A percentile compares a stretch with the other conserved stretches of the same genome.
Evolutionary conservation across 306 rosid species (phyloP).

Genomic region (Bauhinia variegata): DNA sequence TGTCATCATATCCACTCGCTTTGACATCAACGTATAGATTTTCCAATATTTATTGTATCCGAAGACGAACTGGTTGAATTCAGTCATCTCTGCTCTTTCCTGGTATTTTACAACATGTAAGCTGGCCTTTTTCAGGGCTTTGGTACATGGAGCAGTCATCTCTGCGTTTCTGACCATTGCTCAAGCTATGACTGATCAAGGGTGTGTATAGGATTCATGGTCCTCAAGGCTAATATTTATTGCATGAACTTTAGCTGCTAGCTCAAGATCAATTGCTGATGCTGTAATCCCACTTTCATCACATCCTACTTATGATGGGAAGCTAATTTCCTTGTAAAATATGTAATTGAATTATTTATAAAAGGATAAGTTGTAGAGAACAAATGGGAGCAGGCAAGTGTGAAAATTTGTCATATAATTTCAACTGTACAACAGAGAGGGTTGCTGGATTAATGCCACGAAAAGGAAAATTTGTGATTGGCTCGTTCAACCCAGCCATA

Average conservation of each 20-base stretch:
- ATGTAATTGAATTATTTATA: slow-evolving; percentile 42
- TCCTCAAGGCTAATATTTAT: slow-evolving; percentile 38
- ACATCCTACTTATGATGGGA: slow-evolving; percentile 18
- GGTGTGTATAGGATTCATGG: slow-evolving; percentile 70
- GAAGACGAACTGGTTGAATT: too few species aligned
- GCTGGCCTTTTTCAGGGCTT: slow-evolving; percentile 63
- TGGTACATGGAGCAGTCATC: slow-evolving; percentile 90
- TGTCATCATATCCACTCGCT: background rate
- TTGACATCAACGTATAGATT: too few species aligned
- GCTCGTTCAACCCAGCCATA: slow-evolving; percentile 37
- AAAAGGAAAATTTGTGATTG: slow-evolving; percentile 29
- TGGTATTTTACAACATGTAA: too few species aligned
- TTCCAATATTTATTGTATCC: too few species aligned
- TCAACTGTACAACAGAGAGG: slow-evolving; percentile 39
- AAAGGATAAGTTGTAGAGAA: slow-evolving; percentile 32
- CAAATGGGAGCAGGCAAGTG: slow-evolving; percentile 34
- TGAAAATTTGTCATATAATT: slow-evolving; percentile 35
- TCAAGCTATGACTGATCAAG: slow-evolving; percentile 98
- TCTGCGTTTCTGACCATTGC: slow-evolving; percentile 90
- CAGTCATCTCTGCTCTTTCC: too few species aligned
- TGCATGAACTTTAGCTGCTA: too few species aligned
- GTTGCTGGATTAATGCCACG: slow-evolving; percentile 37
- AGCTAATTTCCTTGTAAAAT: slow-evolving; percentile 53
- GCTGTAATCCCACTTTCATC: slow-evolving; percentile 15
- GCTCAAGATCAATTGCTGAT: slow-evolving; percentile 29